phyloP scores from a whole-genome alignment of 1,284 basidiomycete genomes.

The Phellopilus nigrolimitatus region DNA sequence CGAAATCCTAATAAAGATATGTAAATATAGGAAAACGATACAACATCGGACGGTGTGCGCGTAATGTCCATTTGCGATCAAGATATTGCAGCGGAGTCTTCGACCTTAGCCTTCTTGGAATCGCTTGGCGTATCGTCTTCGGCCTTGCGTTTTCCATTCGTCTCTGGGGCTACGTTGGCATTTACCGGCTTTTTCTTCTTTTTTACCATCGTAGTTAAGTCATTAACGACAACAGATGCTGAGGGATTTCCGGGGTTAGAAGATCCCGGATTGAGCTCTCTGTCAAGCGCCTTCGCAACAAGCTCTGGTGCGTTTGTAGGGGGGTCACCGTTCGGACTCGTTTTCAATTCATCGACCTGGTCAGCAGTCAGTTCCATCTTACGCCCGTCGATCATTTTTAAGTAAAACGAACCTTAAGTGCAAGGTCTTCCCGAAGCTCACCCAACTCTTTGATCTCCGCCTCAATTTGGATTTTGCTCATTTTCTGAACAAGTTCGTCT shows the following conservation, averaged over 20 bases:
- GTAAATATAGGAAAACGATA: conserved; percentile 5
- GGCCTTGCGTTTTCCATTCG: conserved; percentile 58
- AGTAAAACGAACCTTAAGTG: conserved; percentile 57
- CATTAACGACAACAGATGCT: conserved; percentile 53
- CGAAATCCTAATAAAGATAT: conserved; percentile 12
- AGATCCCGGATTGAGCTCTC: conserved; percentile 50
- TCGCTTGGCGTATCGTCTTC: conserved; percentile 47
- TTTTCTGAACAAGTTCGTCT: conserved; percentile 50
- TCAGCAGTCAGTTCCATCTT: not conserved
- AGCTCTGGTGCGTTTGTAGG: conserved; percentile 55
- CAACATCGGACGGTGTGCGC: not conserved
- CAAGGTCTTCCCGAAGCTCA: conserved; percentile 74
- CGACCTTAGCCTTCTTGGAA: conserved; percentile 68
- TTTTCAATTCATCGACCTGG: conserved; percentile 84
- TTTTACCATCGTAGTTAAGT: conserved; percentile 76
- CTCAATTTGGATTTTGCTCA: conserved; percentile 67
- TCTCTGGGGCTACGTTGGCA: conserved; percentile 17
- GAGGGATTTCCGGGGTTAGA: conserved; percentile 25
- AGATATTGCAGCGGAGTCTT: conserved; percentile 29
- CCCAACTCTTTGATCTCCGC: conserved; percentile 73
- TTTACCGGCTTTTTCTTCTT: conserved; percentile 73
- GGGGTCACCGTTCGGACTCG: conserved; percentile 57
- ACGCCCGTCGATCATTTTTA: not conserved
- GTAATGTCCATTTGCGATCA: not conserved
- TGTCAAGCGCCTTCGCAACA: conserved; percentile 64